Evolutionary conservation across 108 stramenopile genomes (phyloP).

Genomic region (Conticribra guillardii): DNA sequence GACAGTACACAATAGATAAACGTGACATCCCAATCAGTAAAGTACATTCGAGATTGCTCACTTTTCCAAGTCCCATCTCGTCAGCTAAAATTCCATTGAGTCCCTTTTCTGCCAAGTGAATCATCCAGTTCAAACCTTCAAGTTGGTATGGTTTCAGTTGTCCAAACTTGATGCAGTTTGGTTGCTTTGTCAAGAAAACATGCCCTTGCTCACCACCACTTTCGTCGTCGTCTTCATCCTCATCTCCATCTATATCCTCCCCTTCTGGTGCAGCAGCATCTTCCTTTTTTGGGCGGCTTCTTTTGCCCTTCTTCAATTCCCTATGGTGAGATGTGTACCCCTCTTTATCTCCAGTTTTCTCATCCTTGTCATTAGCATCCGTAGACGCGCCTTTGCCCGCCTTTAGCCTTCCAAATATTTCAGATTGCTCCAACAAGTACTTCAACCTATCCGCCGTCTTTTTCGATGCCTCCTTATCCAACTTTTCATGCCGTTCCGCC

Average conservation of each 20-base stretch:
- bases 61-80: constrained; percentile 51
- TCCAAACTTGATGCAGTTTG: constrained; percentile 76
- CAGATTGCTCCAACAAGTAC: constrained; percentile 93
- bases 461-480: constrained; percentile 75
- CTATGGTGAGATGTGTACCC: constrained; percentile 31
- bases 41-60: background rate
- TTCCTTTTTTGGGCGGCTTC: constrained; percentile 10
- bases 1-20: too few species aligned
- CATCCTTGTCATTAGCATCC: constrained; percentile 61
- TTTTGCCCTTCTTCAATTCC: constrained; percentile 33
- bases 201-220: constrained; percentile 80
- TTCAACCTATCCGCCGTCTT: constrained; percentile 84
- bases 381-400: constrained; percentile 46
- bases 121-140: constrained; percentile 98
- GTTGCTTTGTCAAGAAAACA: constrained; percentile 89
- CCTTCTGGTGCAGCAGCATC: constrained; percentile 50
- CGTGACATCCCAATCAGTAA: too few species aligned
- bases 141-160: constrained; percentile 95
- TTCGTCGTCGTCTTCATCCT: constrained; percentile 56
- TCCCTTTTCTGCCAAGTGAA: constrained; percentile 93
- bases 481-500: constrained; percentile 63
- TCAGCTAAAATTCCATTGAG: constrained; percentile 86
- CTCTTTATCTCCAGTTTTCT: constrained; percentile 36
- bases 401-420: constrained; percentile 93
- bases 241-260: constrained; percentile 14